Conservation (phyloP, 805 yeast genomes). For the Lachancea lanzarotensis region DNA sequence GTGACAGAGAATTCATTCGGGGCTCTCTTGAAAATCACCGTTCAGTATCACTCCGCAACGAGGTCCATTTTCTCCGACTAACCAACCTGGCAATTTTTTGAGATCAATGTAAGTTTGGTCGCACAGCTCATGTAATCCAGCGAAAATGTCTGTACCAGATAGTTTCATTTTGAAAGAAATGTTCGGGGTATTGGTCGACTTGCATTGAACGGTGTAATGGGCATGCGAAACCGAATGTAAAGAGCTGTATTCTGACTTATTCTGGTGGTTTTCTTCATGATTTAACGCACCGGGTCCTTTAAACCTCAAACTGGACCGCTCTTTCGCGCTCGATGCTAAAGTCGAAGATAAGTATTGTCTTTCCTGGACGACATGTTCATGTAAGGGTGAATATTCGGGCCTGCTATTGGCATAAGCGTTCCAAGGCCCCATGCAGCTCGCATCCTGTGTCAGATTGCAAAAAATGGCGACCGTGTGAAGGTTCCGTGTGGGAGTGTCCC, state of each 20-base stretch:
- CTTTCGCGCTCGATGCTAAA: conserved; percentile 16
- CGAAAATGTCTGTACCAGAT: conserved; percentile 68
- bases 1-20: no score
- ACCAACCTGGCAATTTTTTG: conserved; percentile 61
- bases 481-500: conserved; percentile 38
- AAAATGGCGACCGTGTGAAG: conserved; percentile 51
- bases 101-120: conserved; percentile 44
- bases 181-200: conserved; percentile 17
- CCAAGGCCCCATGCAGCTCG: conserved; percentile 66
- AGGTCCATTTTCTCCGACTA: conserved; percentile 67
- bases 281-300: conserved; percentile 40
- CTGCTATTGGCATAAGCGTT: conserved; percentile 60
- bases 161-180: conserved; percentile 33
- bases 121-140: conserved; percentile 68
- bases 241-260: conserved; percentile 38
- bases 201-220: conserved; percentile 39
- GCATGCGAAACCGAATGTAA: conserved; percentile 53
- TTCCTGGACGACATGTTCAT: conserved; percentile 38
- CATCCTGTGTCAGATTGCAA: conserved; percentile 56
- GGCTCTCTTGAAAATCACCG: conserved; percentile 28
- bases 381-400: conserved; percentile 61
- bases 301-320: conserved; percentile 46
- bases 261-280: conserved; percentile 1
- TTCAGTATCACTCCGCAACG: conserved; percentile 42
- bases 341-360: neutral